phyloP scores from a whole-genome alignment of 2,329 filamentous ascomycete species.

The Atkinsonella hypoxylon region DNA sequence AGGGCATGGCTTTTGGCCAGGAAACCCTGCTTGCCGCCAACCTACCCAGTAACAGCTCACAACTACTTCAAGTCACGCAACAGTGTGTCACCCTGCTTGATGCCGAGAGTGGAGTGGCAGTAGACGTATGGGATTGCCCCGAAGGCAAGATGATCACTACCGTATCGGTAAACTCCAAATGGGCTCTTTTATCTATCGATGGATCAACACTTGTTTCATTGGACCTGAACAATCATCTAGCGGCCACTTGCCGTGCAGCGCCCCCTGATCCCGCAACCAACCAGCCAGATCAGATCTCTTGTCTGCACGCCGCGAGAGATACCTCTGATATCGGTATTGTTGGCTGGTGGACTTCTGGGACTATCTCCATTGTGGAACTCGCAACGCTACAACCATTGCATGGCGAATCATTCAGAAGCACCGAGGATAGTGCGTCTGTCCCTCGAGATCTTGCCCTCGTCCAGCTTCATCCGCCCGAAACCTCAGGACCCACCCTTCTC shows the following conservation, averaged over 20 bases:
- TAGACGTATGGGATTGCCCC: conserved; percentile 45
- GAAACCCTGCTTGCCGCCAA: conserved; percentile 63
- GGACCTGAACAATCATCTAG: conserved; percentile 45
- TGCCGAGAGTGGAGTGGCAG: conserved; percentile 38
- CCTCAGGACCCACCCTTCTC: conserved; percentile 61
- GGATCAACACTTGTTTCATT: conserved; percentile 64
- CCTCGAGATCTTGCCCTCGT: conserved; percentile 73
- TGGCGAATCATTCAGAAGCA: conserved; percentile 47
- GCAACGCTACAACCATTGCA: conserved; percentile 52
- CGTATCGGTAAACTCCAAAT: conserved; percentile 60
- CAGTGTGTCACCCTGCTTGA: conserved; percentile 51
- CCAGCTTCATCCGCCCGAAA: conserved; percentile 54
- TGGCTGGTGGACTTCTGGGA: conserved; percentile 79
- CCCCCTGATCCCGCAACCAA: conserved; percentile 30
- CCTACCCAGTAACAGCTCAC: conserved; percentile 40
- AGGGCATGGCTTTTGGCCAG: conserved; percentile 55
- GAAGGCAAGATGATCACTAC: conserved; percentile 54
- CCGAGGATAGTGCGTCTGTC: conserved; percentile 60
- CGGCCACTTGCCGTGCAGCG: conserved; percentile 47
- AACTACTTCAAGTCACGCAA: conserved; percentile 64
- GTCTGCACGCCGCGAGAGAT: conserved; percentile 60
- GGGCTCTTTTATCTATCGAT: conserved; percentile 62
- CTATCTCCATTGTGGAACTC: conserved; percentile 62
- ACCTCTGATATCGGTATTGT: conserved; percentile 59
- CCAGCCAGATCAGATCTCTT: conserved; percentile 62